These are phyloP conservation scores for Chenopodium formosanum DNA, from an alignment of 148 eudicot species.

Conservation along the genomic window DNA sequence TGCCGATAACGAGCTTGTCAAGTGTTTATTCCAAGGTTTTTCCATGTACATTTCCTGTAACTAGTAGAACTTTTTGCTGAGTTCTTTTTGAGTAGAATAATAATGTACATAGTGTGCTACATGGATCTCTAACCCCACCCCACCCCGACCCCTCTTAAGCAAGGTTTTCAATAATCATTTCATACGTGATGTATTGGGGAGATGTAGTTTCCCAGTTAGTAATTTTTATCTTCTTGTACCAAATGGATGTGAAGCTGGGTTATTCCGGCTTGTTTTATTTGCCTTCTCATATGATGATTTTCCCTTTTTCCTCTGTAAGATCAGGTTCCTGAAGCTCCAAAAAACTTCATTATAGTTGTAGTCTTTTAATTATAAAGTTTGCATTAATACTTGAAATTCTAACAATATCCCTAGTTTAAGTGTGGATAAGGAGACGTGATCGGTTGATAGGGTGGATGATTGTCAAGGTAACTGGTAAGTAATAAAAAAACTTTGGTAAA, in stretches of 20 bases:
- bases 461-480: not conserved
- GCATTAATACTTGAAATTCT: too few species aligned
- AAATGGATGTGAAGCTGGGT: not conserved
- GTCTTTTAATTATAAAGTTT: too few species aligned
- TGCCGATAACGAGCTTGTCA: not conserved
- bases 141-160: not conserved
- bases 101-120: not conserved
- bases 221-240: not conserved
- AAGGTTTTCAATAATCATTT: not conserved
- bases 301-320: not conserved
- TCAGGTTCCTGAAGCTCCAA: not conserved
- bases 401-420: too few species aligned
- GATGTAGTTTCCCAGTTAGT: not conserved
- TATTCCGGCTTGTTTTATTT: not conserved
- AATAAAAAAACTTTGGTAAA: not conserved
- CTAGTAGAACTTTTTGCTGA: not conserved
- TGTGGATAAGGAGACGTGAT: not conserved
- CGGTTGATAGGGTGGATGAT: not conserved
- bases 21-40: not conserved
- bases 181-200: not conserved
- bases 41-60: not conserved
- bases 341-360: too few species aligned
- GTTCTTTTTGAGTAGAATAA: not conserved
- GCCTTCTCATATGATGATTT: not conserved
- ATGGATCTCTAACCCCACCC: not conserved